Evolutionary conservation across 2,329 filamentous ascomycete species (phyloP), one percentile per base, ranked within the genome.

Genomic region (Fusarium sp.): DNA sequence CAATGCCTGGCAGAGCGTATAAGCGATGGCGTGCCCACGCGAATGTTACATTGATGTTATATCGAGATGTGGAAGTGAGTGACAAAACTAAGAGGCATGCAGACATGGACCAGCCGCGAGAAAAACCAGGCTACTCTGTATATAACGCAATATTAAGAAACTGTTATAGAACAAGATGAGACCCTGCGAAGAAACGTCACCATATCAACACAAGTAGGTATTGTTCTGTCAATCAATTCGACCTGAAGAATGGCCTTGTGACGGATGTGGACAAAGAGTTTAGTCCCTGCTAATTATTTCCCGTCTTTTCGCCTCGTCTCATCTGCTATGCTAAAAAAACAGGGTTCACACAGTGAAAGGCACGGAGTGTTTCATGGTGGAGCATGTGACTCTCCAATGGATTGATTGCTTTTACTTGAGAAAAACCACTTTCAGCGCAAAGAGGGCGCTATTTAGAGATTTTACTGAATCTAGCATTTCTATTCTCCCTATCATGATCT

Each of bases 21-120:
- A 71, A 71, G 71, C 71, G 54, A 72, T 71, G 69, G 63, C 61
- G 59, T 65, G 69, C 66, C 59, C 73, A 60, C 73, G 65, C 68
- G 55, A 59, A 48, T 64, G 63, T 54, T 70, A 67, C 61, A 48
- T 67, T 46, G 46, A 44, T 44, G 49, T 27, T 44, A 32, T 45
- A 44, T 67, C 41, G 59, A 58, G 53, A 50, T 55, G 33, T 30
- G 32, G 53, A 50, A 52, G 27, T 30, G 32, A 53, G 35, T 44
- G 49, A 37, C 41, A 60, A 52, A 26, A 46, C 26, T 50, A 12
- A 42, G 27, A 40, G 38, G 46, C 30, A 32, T 23, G 20, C 20
- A 23, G 20, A 23, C 20, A 23, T 15, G 17, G 6, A 26, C 20
- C 37, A 13, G 8, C 44, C 32, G 20, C 44, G 37, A 44, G 15